A percentile compares a stretch with the other conserved stretches of the same genome.
Evolutionary conservation across 768 basidiomycete species (phyloP).

Genomic region (Kondoa subrosea): DNA sequence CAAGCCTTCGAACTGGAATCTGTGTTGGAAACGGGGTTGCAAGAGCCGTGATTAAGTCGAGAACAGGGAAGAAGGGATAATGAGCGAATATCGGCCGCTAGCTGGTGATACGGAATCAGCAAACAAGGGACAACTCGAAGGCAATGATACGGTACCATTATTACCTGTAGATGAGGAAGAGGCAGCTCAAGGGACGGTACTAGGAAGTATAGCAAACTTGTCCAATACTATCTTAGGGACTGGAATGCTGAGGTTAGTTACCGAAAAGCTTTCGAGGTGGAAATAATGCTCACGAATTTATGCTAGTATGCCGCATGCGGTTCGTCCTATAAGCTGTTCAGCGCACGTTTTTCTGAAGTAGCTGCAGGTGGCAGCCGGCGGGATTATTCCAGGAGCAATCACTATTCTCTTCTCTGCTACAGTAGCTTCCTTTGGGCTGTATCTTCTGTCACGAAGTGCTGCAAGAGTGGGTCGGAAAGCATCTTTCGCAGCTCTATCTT

Average conservation of each 20-base stretch:
- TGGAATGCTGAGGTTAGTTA: no score
- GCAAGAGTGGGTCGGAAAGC: constrained; percentile 48
- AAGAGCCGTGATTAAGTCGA: no score
- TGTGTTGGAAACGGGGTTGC: no score
- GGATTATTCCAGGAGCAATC: constrained; percentile 72
- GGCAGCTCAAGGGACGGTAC: constrained; percentile 48
- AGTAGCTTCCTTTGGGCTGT: constrained; percentile 67
- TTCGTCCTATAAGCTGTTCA: not conserved
- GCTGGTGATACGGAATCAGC: not conserved
- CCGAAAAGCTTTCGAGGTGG: no score
- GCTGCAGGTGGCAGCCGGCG: constrained; percentile 55
- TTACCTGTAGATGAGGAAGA: not conserved
- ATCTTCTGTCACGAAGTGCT: constrained; percentile 71
- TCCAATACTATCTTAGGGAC: constrained; percentile 15
- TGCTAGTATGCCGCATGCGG: not conserved
- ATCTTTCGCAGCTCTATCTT: constrained; percentile 9
- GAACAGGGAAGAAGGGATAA: not conserved
- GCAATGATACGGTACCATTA: not conserved
- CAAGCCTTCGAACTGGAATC: no score
- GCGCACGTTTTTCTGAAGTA: not conserved
- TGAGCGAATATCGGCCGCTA: not conserved
- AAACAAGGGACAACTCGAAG: not conserved
- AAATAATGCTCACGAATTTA: no score
- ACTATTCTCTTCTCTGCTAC: constrained; percentile 67
- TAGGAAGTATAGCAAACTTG: constrained; percentile 42